Conservation (phyloP, 2,329 filamentous ascomycete genomes). For the Exophiala bonariae region DNA sequence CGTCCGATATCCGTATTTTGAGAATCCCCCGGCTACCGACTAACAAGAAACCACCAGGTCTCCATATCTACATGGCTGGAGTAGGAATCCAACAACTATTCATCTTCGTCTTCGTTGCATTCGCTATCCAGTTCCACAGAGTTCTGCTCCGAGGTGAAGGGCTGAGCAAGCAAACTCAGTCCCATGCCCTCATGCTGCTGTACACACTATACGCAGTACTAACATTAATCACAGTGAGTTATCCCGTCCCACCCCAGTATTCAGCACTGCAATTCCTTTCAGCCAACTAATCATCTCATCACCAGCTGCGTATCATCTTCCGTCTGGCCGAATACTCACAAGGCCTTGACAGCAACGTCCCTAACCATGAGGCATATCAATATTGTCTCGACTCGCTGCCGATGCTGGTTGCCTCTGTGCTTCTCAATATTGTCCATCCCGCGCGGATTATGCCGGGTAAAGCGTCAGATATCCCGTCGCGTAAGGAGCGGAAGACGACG, state of each 20-base stretch:
- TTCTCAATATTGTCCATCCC: constrained; percentile 38
- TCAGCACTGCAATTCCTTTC: background rate
- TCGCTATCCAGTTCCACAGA: constrained; percentile 51
- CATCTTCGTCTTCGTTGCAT: constrained; percentile 47
- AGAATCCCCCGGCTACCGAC: background rate
- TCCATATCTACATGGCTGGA: constrained; percentile 29
- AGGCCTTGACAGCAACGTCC: constrained; percentile 42
- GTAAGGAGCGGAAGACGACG: constrained; percentile 16
- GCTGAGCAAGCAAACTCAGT: constrained; percentile 34
- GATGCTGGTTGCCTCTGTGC: constrained; percentile 36
- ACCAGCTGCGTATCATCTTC: constrained; percentile 51
- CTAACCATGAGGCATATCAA: constrained; percentile 38
- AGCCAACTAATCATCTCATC: background rate
- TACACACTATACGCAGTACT: constrained; percentile 54
- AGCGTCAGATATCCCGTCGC: constrained; percentile 32
- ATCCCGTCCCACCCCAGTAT: no score
- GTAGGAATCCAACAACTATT: constrained; percentile 53
- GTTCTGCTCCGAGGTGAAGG: constrained; percentile 35
- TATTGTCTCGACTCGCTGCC: constrained; percentile 40
- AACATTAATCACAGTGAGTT: constrained; percentile 44
- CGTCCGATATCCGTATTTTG: background rate
- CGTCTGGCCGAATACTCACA: constrained; percentile 60
- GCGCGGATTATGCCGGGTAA: constrained; percentile 33
- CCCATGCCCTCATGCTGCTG: constrained; percentile 39
- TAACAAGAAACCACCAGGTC: background rate